Percentiles rank a stretch among this genome's conserved stretches.
Evolutionary conservation across 495 filamentous ascomycete genomes (phyloP).

Genomic region (Staphylotrichum tortipilum): DNA sequence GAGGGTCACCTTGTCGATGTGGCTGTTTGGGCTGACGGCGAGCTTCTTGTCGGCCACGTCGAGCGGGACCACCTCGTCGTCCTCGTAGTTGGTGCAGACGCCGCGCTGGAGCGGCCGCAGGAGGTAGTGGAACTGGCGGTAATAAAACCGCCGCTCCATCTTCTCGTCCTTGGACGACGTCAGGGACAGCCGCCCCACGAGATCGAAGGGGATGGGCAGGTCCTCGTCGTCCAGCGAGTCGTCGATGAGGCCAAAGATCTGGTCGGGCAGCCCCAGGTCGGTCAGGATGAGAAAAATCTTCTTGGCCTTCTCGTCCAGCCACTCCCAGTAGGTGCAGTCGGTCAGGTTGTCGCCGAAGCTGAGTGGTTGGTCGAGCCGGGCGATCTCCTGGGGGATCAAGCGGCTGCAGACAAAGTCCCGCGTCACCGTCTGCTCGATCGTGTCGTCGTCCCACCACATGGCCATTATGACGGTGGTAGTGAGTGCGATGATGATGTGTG

Average conservation of each 20-base stretch:
- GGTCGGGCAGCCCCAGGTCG: slow-evolving; percentile 70
- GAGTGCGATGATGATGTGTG: not conserved
- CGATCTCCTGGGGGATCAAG: slow-evolving; percentile 54
- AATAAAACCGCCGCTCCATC: slow-evolving; percentile 66
- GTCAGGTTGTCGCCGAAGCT: slow-evolving; percentile 84
- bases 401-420: slow-evolving; percentile 59
- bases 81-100: slow-evolving; percentile 61
- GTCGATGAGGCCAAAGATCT: slow-evolving; percentile 80
- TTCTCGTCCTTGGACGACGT: slow-evolving; percentile 51
- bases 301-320: slow-evolving; percentile 73
- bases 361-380: slow-evolving; percentile 58
- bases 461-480: too few relatives aligned
- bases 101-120: slow-evolving; percentile 63
- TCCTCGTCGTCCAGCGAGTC: slow-evolving; percentile 84
- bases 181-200: slow-evolving; percentile 58
- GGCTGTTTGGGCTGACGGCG: slow-evolving; percentile 31
- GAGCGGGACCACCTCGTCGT: slow-evolving; percentile 72
- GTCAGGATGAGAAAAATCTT: slow-evolving; percentile 75
- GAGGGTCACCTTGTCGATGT: slow-evolving; percentile 59
- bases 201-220: slow-evolving; percentile 67
- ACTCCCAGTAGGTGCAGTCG: slow-evolving; percentile 85
- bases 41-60: slow-evolving; percentile 55
- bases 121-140: slow-evolving; percentile 72
- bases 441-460: slow-evolving; percentile 79
- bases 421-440: slow-evolving; percentile 64